phyloP scores from a whole-genome alignment of 768 basidiomycete genomes.

The Boletus patriciae region DNA sequence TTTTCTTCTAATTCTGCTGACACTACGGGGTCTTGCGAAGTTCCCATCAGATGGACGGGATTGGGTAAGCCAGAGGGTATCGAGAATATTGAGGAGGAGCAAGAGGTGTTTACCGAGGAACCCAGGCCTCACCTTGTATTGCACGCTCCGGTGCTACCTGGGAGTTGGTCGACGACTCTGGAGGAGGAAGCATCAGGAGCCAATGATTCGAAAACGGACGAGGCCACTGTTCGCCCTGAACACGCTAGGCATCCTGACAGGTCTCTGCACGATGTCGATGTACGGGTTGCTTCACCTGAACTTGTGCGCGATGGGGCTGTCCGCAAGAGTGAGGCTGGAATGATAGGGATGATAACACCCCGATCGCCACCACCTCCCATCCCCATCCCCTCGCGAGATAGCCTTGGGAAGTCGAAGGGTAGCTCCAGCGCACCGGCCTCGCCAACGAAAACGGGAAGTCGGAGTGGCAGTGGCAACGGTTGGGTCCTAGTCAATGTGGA shows the following conservation, averaged over 20 bases:
- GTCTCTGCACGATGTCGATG: constrained; percentile 49
- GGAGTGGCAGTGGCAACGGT: constrained; percentile 48
- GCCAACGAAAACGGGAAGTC: constrained; percentile 34
- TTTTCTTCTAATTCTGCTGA: constrained; percentile 49
- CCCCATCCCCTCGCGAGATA: constrained; percentile 31
- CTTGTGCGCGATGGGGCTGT: constrained; percentile 43
- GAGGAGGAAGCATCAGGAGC: constrained; percentile 47
- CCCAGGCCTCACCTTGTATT: constrained; percentile 23
- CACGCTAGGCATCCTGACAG: constrained; percentile 32
- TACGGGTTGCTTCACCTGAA: constrained; percentile 55
- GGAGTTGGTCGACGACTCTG: constrained; percentile 55
- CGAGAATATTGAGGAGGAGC: constrained; percentile 38
- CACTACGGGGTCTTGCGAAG: constrained; percentile 46
- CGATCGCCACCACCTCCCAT: constrained; percentile 26
- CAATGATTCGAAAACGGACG: constrained; percentile 28
- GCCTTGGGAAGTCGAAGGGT: constrained; percentile 22
- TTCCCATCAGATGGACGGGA: constrained; percentile 66
- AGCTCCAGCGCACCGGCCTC: constrained; percentile 29
- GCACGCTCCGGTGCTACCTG: constrained; percentile 46
- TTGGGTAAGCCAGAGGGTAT: constrained; percentile 39
- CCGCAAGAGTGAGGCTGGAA: constrained; percentile 64
- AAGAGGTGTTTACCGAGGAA: constrained; percentile 30
- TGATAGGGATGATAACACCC: constrained; percentile 51
- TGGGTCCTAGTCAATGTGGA: constrained; percentile 71
- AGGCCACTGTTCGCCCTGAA: constrained; percentile 28